Evolutionary conservation across 768 basidiomycete genomes (phyloP).

Genomic region (Tylopilus cervinicoccineus): DNA sequence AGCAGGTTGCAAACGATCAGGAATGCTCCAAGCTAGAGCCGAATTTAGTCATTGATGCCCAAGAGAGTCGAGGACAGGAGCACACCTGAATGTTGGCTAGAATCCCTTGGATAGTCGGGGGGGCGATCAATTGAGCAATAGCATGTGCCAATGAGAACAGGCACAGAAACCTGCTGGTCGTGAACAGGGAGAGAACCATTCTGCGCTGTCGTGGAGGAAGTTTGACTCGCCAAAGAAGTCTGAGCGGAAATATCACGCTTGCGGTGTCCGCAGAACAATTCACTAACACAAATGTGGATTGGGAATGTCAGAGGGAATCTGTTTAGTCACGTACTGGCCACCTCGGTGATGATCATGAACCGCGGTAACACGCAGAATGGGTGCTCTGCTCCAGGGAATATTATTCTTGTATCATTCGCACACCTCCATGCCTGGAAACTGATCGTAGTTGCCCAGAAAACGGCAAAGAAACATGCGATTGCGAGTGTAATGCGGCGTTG

Average conservation of each 20-base stretch:
- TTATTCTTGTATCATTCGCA: background rate
- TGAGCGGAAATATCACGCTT: background rate
- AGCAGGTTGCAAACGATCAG: conserved; percentile 12
- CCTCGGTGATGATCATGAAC: conserved; percentile 2
- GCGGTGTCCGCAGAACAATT: conserved; percentile 1
- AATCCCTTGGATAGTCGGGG: background rate
- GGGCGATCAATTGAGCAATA: background rate
- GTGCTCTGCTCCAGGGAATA: background rate
- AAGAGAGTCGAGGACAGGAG: background rate
- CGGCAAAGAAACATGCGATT: background rate
- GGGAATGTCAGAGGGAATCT: too few species aligned
- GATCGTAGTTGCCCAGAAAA: conserved; percentile 5
- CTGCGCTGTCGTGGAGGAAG: conserved; percentile 13
- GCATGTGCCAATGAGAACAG: conserved; percentile 1
- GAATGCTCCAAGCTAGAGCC: background rate
- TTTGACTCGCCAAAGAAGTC: conserved; percentile 12
- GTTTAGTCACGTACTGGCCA: background rate
- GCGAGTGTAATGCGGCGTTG: conserved; percentile 1
- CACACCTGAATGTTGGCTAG: background rate
- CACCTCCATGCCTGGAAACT: conserved; percentile 12
- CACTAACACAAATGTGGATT: background rate
- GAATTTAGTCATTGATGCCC: background rate
- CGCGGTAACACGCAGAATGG: background rate
- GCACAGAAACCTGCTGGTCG: conserved; percentile 6
- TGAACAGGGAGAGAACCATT: conserved; percentile 14